Base-by-base conservation (phyloP, 2,329 filamentous ascomycete genomes). In the Monosporascus ibericus region DNA sequence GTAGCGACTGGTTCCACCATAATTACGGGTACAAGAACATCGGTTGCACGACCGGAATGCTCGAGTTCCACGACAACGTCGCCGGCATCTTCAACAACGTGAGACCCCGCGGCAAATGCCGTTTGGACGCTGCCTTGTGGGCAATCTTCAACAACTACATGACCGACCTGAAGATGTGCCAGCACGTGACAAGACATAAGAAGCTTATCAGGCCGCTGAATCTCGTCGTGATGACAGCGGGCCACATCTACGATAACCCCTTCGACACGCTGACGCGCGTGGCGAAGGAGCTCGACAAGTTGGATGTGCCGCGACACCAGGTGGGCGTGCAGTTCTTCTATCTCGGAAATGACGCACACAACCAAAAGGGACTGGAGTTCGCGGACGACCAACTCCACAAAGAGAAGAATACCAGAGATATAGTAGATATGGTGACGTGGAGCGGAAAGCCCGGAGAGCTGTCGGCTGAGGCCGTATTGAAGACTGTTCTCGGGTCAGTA, bases 301-400 rank as follows among this genome's bases (percentile, higher is more conserved):
- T 81, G 4, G 74, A 80, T 2, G 85, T 84, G 2, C 77, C 80
- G 9, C 75, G 80, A 0, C 85, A 83, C 75, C 87, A 90, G 68
- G 73, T 90, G 2, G 87, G 87, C 4, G 80, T 91, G 48, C 87
- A 90, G 61, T 87, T 90, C 68, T 88, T 90, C 70, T 86, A 89
- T 62, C 81, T 90, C 9, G 87, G 87, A 20, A 75, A 80, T 17
- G 83, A 88, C 57, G 64, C 73, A 14, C 70, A 70, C 3, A 85
- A 84, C 0, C 74, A 74, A 6, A 68, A 74, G 58, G 78, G 82
- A 57, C 68, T 88, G 50, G 72, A 78, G 63, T 74, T 80, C 48
- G 69, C 89, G 9, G 87, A 90, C 61, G 84, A 90, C 66, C 75
- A 75, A 2, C 67, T 89, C 34, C 52, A 52, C 30, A 72, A 76